A percentile compares a stretch with the other conserved stretches of the same genome.
phyloP scores from a whole-genome alignment of 2,329 filamentous ascomycete species.

The Talaromyces pinophilus region DNA sequence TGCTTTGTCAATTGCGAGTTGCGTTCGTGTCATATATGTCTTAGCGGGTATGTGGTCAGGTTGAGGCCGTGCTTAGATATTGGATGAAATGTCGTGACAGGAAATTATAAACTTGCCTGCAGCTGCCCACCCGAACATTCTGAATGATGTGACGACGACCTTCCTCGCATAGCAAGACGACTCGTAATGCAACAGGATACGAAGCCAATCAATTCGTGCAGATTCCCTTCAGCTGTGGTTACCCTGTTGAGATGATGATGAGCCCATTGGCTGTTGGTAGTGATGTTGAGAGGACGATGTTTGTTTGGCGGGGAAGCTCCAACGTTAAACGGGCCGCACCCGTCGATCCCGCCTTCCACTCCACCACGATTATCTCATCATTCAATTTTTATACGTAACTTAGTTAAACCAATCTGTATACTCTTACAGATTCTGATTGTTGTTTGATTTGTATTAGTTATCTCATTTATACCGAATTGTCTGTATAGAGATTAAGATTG shows the following conservation, averaged over 20 bases:
- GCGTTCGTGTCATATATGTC: background rate
- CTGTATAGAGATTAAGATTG: background rate
- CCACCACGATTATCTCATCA: background rate
- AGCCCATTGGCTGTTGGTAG: background rate
- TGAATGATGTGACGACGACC: background rate
- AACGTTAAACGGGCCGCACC: background rate
- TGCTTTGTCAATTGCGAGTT: background rate
- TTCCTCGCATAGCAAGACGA: conserved; percentile 2
- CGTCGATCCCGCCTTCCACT: background rate
- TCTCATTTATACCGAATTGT: background rate
- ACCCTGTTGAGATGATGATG: background rate
- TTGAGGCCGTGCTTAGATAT: background rate
- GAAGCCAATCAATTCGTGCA: background rate
- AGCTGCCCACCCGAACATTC: conserved; percentile 22
- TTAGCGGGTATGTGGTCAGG: background rate
- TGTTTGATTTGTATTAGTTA: background rate
- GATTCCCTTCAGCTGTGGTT: background rate
- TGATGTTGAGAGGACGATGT: background rate
- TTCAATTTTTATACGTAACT: background rate
- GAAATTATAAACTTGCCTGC: conserved; percentile 17
- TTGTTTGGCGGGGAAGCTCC: conserved; percentile 4
- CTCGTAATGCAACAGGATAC: background rate
- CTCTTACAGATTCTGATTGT: background rate
- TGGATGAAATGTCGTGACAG: background rate
- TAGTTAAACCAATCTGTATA: no score